Base-by-base conservation (phyloP, 1,284 basidiomycete genomes). In the Ceratobasidium theobromae region DNA sequence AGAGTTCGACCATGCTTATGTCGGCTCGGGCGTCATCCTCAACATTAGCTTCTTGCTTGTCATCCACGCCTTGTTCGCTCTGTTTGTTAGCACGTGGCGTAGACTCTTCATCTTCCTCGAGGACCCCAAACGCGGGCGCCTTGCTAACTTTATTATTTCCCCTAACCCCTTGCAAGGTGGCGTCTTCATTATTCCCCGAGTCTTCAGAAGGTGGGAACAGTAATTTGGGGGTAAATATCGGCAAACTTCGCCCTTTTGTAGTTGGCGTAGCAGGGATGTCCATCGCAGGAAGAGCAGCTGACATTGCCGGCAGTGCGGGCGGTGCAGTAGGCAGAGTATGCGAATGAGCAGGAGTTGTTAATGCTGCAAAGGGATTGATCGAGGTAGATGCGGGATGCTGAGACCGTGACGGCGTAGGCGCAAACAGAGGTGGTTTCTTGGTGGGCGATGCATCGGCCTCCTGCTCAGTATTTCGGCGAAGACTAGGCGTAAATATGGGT, bases 341-440 rank as follows among this genome's bases (percentile, higher is more conserved):
- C 18, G n/a, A n/a, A 28, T 48, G 45, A 16, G 45, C 45, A 33
- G 57, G 57, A 18, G 57, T 60, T 27, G 16, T 23, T n/a, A 60
- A 1, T 14, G 43, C 11, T 1, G 16, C 32, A 38, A 45, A 49
- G 38, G 49, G 40, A 46, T 27, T 8, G 27, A 27, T 30, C n/a
- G n/a, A n/a, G 33, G 53, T 4, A 25, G 41, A 8, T 32, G 30
- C 4, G 54, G 16, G 33, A 45, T 46, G 43, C 6, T 18, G 54
- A 18, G n/a, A 27, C 27, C 54, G 54, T 16, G 41, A 23, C 4
- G 54, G 54, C 11, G 57, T 60, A n/a, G 57, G 57, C 8, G 41
- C 57, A 28, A 60, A 60, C 12, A 60, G 45, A 12, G 57, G 57
- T 27, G 57, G 41, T 33, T 32, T 60, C 33, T 60, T 60, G 28